Base-by-base conservation (phyloP, 1,139 yeast genomes). In the Candida frijolesensis region DNA sequence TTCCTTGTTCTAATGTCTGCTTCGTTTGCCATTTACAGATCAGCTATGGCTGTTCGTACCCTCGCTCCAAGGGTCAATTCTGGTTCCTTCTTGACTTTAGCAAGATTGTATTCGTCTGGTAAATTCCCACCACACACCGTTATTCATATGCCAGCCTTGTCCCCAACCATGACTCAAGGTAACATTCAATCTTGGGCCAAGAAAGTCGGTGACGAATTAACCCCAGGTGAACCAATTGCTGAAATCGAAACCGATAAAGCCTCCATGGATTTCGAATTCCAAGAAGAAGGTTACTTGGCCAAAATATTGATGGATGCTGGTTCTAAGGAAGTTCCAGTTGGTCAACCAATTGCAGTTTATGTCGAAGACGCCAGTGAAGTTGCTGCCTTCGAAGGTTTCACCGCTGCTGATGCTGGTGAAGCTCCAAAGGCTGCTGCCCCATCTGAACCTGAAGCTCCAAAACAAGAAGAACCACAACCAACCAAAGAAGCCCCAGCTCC, bases 221-320 rank as follows among this genome's bases (percentile, higher is more conserved):
- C 79, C 27, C 95, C 97, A 29, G 98, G 99, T 70, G 97, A 92
- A 67, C 85, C 95, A 50, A 83, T 94, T 61, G 97, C 97, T 51
- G 99, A 94, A 72, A 87, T 94, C 59, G 99, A 94, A 76, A 94
- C 99, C 59, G 99, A 94, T 71, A 94, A 94, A 79, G 99, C 99
- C 52, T 87, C 92, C 57, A 94, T 94, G 97, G 99, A 95, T 74
- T 94, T 91, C 65, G 99, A 94, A 75, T 94, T 94, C 79, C 98
- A 92, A 77, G 99, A 95, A 63, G 99, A 95, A 53, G 99, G 99
- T 53, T 91, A 68, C 76, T 78, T 94, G 66, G 98, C 99, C 59
- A 89, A 94, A 79, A 85, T 91, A 60, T 78, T 95, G 60, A 80
- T 91, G 57, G 91, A 83, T 35, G 92, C 85, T 57, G 97, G 98